phyloP scores from a whole-genome alignment of 805 yeast species.

The Kodamaea kaohsiungensis region DNA sequence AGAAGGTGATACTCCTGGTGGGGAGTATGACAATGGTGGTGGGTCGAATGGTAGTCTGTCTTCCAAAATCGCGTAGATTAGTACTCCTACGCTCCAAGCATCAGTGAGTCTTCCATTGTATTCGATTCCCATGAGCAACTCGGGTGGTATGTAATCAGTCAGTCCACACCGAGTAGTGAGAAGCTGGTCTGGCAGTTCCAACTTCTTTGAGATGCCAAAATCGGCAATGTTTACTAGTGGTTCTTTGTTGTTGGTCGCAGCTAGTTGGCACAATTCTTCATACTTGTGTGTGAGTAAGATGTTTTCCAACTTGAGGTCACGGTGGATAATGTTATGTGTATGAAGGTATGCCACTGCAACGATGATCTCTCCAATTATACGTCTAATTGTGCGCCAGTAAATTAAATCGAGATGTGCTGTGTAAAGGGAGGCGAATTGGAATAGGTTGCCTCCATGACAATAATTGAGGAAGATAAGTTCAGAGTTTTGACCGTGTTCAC shows the following conservation, averaged over 20 bases:
- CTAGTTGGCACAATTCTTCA: conserved; percentile 16
- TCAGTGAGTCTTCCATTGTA: conserved; percentile 92
- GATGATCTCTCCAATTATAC: conserved; percentile 70
- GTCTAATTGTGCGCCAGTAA: conserved; percentile 54
- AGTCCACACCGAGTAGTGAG: conserved; percentile 92
- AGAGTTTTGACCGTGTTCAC: background rate
- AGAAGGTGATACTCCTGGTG: conserved; percentile 38
- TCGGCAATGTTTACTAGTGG: conserved; percentile 71
- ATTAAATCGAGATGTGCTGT: conserved; percentile 1
- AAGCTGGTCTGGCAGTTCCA: conserved; percentile 60
- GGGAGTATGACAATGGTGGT: conserved; percentile 51
- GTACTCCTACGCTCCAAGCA: conserved; percentile 93
- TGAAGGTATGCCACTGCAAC: conserved; percentile 76
- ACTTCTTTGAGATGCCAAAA: conserved; percentile 80
- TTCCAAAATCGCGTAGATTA: conserved; percentile 82
- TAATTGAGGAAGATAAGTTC: conserved; percentile 51
- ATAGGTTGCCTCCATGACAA: conserved; percentile 84
- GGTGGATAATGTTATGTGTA: conserved; percentile 66
- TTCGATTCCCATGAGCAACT: conserved; percentile 81
- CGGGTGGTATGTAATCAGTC: conserved; percentile 96
- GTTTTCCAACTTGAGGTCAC: conserved; percentile 91
- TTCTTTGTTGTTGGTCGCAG: conserved; percentile 4
- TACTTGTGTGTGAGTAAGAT: conserved; percentile 47
- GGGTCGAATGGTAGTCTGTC: conserved; percentile 90
- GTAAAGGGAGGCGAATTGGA: conserved; percentile 48